Percentiles rank a stretch among this genome's conserved stretches.
These are phyloP conservation scores for Solanum bulbocastanum DNA, from an alignment of 257 asterid genomes.

Conservation along the genomic window DNA sequence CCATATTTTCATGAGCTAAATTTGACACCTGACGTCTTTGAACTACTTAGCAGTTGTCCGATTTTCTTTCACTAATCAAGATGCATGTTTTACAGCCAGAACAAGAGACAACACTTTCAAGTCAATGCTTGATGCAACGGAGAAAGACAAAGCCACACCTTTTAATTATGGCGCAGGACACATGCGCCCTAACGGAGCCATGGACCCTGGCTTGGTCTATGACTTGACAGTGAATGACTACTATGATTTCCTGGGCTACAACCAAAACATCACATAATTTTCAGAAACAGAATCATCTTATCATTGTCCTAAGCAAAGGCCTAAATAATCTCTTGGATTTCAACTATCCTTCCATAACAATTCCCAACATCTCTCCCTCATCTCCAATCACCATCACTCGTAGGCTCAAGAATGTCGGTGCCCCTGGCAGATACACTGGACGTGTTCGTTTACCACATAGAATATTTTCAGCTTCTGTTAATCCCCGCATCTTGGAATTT, in stretches of 20 bases:
- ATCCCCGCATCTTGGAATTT: slow-evolving; percentile 22
- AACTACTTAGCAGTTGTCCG: not conserved
- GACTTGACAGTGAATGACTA: slow-evolving; percentile 36
- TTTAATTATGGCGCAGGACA: slow-evolving; percentile 50
- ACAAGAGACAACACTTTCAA: slow-evolving; percentile 37
- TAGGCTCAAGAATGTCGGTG: slow-evolving; percentile 49
- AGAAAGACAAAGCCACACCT: slow-evolving; percentile 15
- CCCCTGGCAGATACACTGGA: slow-evolving; percentile 22
- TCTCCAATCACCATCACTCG: slow-evolving; percentile 16
- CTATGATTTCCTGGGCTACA: slow-evolving; percentile 51
- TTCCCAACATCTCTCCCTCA: not conserved
- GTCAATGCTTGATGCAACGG: slow-evolving; percentile 10
- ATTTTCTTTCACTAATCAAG: not conserved
- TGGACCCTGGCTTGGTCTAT: slow-evolving; percentile 58
- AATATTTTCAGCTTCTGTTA: slow-evolving; percentile 12
- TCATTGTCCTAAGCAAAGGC: slow-evolving; percentile 18
- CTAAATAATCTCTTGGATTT: slow-evolving; percentile 16
- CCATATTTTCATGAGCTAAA: not conserved
- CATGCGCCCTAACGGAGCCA: slow-evolving; percentile 46
- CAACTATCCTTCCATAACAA: slow-evolving; percentile 47
- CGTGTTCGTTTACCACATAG: slow-evolving; percentile 24
- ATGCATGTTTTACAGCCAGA: slow-evolving; percentile 13
- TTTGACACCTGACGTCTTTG: not conserved
- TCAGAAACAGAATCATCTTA: not conserved
- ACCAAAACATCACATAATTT: slow-evolving; percentile 6